phyloP scores from a whole-genome alignment of 1,139 yeast species.

The Taiozyma sp. region DNA sequence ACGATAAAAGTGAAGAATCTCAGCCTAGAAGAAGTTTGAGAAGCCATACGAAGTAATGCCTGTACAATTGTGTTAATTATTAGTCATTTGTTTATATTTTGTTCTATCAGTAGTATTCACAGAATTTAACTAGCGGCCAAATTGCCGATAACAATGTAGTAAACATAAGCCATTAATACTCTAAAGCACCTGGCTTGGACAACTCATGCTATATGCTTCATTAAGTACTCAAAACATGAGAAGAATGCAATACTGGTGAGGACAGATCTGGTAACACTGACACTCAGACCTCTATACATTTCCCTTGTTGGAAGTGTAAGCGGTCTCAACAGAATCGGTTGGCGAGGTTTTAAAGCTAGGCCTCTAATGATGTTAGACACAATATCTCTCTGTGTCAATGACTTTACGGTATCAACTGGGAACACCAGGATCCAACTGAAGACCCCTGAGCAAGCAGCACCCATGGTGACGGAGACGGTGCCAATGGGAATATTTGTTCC shows the following conservation, averaged over 20 bases:
- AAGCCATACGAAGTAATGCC: conserved; percentile 8
- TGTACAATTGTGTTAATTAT: background rate
- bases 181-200: background rate
- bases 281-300: conserved; percentile 75
- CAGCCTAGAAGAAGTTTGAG: conserved; percentile 3
- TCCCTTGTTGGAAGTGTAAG: conserved; percentile 37
- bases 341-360: conserved; percentile 31
- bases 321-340: conserved; percentile 31
- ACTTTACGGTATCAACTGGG: conserved; percentile 78
- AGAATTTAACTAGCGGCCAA: background rate
- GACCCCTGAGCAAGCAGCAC: conserved; percentile 82
- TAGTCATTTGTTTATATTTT: background rate
- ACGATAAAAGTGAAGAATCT: background rate
- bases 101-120: background rate
- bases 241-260: conserved; percentile 74
- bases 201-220: conserved; percentile 42
- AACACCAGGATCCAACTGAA: conserved; percentile 69
- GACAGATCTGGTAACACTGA: conserved; percentile 66
- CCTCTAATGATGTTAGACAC: conserved; percentile 58
- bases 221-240: conserved; percentile 62
- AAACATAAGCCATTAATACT: background rate
- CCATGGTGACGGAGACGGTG: conserved; percentile 44
- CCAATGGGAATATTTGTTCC: conserved; percentile 29
- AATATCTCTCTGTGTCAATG: conserved; percentile 68
- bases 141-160: background rate